Evolutionary conservation across 805 yeast genomes (phyloP).

Genomic region (Candida coquimbonensis): DNA sequence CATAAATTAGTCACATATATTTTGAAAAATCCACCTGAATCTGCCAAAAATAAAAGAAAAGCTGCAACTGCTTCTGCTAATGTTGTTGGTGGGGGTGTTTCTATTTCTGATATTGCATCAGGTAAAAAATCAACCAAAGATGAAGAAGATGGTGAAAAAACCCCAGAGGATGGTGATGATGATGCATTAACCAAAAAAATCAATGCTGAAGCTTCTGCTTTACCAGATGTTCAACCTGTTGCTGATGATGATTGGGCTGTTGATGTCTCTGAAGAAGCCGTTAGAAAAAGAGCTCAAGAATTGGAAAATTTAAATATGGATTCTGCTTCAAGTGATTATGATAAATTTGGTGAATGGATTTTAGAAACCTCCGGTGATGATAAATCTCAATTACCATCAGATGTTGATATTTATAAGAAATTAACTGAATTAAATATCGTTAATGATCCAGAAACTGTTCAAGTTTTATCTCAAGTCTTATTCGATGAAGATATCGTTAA

Average conservation of each 20-base stretch:
- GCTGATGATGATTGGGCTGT: constrained; percentile 96
- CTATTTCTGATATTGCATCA: constrained; percentile 73
- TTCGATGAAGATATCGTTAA: constrained; percentile 71
- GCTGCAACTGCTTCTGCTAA: constrained; percentile 84
- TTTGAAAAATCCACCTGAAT: constrained; percentile 79
- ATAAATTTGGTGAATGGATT: constrained; percentile 88
- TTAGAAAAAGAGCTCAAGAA: constrained; percentile 83
- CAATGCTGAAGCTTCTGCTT: constrained; percentile 74
- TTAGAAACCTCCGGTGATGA: constrained; percentile 40
- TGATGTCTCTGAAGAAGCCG: constrained; percentile 94
- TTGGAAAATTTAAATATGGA: constrained; percentile 56
- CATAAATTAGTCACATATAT: constrained; percentile 84
- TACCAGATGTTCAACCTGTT: constrained; percentile 54
- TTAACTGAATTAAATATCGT: constrained; percentile 72
- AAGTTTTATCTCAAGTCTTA: constrained; percentile 86
- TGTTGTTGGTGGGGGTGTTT: constrained; percentile 80
- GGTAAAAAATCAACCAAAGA: constrained; percentile 27
- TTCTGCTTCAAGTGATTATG: constrained; percentile 42
- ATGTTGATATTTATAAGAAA: constrained; percentile 88
- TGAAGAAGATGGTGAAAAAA: constrained; percentile 29
- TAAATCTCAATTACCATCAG: constrained; percentile 61
- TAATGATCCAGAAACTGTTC: constrained; percentile 68
- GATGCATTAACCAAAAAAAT: constrained; percentile 72
- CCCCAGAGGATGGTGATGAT: constrained; percentile 45
- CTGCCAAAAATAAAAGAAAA: constrained; percentile 55